phyloP scores from a whole-genome alignment of 2,329 filamentous ascomycete species.

The Colletotrichum lentis region DNA sequence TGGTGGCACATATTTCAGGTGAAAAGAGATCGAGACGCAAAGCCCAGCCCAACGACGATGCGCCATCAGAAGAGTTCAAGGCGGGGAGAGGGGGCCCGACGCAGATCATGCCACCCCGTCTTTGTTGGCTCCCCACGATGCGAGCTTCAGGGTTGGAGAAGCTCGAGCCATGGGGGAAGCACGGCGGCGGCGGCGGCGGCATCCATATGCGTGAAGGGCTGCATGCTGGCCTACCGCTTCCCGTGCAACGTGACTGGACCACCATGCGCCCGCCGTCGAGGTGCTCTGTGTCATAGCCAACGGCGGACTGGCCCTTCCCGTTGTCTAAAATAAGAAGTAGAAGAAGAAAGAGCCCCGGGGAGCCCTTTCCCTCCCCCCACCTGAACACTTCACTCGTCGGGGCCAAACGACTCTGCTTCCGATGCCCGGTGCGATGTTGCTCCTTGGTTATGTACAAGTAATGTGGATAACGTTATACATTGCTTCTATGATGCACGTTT shows the following conservation, averaged over 20 bases:
- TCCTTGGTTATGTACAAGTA: not conserved
- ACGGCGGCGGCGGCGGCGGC: not conserved
- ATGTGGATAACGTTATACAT: conserved; percentile 9
- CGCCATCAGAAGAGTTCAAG: not conserved
- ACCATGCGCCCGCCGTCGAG: not conserved
- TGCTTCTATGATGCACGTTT: conserved; percentile 20
- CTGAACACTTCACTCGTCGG: not conserved
- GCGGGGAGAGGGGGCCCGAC: not conserved
- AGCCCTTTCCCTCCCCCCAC: not conserved
- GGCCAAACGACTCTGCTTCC: not conserved
- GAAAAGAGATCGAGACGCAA: not conserved
- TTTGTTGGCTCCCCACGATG: not conserved
- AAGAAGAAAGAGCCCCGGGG: not conserved
- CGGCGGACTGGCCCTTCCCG: not conserved
- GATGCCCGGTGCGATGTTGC: not conserved
- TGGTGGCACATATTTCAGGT: conserved; percentile 4
- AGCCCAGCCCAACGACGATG: not conserved
- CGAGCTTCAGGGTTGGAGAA: not conserved
- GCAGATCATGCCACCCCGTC: not conserved
- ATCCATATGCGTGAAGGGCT: not conserved
- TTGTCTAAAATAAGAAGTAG: too few relatives aligned
- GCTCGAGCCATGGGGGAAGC: not conserved
- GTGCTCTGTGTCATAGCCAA: not conserved
- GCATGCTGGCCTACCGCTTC: not conserved
- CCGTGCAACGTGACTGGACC: not conserved